These are phyloP conservation scores for Perkinsus chesapeaki DNA, from an alignment of 169 alveolate species.

Conservation along the genomic window DNA sequence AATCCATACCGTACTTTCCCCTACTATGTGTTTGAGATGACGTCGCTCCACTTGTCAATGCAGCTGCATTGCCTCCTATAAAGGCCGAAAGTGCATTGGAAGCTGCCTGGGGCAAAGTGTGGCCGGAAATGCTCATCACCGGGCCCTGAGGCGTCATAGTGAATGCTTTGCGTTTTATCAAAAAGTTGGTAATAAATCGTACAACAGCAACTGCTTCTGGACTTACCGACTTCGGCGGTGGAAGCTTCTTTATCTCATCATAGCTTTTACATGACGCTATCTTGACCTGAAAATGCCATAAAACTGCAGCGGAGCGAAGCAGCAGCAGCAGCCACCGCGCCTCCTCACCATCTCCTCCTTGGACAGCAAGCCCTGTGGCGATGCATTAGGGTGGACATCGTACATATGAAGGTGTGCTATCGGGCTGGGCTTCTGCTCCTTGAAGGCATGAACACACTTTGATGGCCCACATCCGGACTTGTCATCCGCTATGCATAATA, in stretches of 20 bases:
- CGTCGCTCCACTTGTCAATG: too few species aligned
- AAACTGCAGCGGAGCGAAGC: neutral
- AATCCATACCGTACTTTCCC: neutral
- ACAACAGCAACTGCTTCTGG: too few species aligned
- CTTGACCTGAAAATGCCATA: neutral
- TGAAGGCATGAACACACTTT: neutral
- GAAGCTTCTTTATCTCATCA: neutral
- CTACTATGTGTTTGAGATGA: neutral
- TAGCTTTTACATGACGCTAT: neutral
- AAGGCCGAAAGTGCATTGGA: neutral
- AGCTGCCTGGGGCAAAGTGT: neutral
- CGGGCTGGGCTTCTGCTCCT: neutral
- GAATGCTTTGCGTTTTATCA: too few species aligned
- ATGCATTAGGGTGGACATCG: neutral
- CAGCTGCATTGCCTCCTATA: neutral
- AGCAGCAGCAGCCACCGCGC: too few species aligned
- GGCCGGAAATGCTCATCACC: neutral
- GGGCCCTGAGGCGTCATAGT: neutral
- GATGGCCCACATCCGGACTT: neutral
- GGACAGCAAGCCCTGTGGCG: neutral
- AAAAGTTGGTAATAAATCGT: too few species aligned
- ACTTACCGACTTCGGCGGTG: neutral
- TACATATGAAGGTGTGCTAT: neutral
- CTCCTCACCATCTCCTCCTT: neutral
- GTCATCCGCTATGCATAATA: neutral